Conservation (phyloP, 139 green algal species). For the Monoraphidium neglectum region DNA sequence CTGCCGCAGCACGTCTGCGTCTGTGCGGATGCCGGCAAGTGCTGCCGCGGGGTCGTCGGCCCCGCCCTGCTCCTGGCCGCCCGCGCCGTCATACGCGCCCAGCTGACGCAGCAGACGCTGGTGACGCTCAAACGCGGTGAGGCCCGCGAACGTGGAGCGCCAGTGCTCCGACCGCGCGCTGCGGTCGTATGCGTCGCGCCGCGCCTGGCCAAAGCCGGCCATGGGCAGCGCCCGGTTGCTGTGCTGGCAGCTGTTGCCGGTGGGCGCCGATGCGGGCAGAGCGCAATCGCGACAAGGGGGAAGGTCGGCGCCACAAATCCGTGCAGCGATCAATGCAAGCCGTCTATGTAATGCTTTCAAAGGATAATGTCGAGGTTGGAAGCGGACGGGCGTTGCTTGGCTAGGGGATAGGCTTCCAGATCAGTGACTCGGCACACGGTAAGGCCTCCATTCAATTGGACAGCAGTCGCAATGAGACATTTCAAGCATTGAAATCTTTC, state of each 20-base stretch:
- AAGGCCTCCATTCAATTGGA: too few species aligned
- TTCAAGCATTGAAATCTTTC: too few species aligned
- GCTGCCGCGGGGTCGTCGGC: not conserved
- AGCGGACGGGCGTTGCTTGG: too few species aligned
- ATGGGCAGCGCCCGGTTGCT: not conserved
- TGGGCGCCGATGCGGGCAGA: not conserved
- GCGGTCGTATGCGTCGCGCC: constrained; percentile 7
- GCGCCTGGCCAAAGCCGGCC: constrained; percentile 6
- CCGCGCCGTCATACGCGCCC: constrained; percentile 37
- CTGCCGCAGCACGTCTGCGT: constrained; percentile 59
- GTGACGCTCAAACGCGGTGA: constrained; percentile 69
- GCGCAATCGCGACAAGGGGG: too few species aligned
- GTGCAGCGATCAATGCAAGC: too few species aligned
- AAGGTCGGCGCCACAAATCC: too few species aligned
- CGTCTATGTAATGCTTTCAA: too few species aligned
- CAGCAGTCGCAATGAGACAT: too few species aligned
- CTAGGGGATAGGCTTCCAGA: too few species aligned
- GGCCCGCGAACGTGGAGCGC: constrained; percentile 41
- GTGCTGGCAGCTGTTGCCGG: not conserved
- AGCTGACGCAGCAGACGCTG: constrained; percentile 56
- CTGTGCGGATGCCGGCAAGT: constrained; percentile 30
- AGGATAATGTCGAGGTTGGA: too few species aligned
- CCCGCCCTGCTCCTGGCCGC: not conserved
- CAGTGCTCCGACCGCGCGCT: constrained; percentile 26
- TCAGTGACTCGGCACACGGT: too few species aligned